Percentiles rank a stretch among this genome's conserved stretches.
phyloP scores from a whole-genome alignment of 768 basidiomycete species.

The Crassisporium funariophilum region DNA sequence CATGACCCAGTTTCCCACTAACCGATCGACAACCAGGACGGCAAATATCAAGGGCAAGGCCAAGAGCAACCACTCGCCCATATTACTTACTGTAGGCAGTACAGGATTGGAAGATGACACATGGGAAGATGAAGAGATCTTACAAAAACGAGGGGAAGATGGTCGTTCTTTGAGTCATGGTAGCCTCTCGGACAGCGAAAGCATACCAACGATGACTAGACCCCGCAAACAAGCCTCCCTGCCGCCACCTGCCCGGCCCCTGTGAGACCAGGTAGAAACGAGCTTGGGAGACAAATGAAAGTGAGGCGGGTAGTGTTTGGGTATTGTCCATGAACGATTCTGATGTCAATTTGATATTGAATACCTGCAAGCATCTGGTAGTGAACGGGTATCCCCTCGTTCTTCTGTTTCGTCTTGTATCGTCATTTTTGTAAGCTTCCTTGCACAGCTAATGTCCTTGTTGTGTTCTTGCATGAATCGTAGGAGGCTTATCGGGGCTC shows the following conservation, averaged over 20 bases:
- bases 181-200: background rate
- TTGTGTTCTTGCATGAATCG: too few relatives aligned
- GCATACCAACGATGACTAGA: constrained; percentile 3
- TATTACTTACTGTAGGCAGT: constrained; percentile 1
- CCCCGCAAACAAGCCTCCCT: constrained; percentile 6
- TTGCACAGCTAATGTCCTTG: too few relatives aligned
- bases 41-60: background rate
- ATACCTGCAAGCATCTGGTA: too few relatives aligned
- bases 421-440: too few relatives aligned
- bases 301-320: constrained; percentile 35
- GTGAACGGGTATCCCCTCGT: too few relatives aligned
- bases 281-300: constrained; percentile 47
- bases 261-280: constrained; percentile 8
- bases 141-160: background rate
- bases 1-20: constrained; percentile 9
- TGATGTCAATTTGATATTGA: background rate
- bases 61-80: background rate
- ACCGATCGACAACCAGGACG: constrained; percentile 11
- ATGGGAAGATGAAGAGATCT: constrained; percentile 36
- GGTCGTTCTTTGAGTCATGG: too few relatives aligned
- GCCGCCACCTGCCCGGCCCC: constrained; percentile 6
- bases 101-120: constrained; percentile 12
- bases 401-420: too few relatives aligned
- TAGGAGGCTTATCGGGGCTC: too few relatives aligned
- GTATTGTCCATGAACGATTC: constrained; percentile 2